Evolutionary conservation across 345 rosid genomes (phyloP).

Genomic region (Bruguiera parviflora): DNA sequence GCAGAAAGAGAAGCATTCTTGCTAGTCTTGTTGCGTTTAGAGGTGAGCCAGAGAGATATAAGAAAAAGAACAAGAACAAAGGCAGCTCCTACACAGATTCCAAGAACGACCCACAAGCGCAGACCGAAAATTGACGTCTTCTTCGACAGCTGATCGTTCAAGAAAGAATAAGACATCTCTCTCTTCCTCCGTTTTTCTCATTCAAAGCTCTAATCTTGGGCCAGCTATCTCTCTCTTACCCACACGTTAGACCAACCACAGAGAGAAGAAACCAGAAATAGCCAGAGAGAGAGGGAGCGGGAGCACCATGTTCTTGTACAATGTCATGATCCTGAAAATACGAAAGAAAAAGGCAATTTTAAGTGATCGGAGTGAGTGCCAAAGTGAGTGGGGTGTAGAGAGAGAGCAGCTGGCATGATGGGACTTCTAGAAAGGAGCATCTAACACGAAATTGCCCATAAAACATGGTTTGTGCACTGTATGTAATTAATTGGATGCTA

Average conservation of each 20-base stretch:
- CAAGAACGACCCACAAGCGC: slow-evolving; percentile 78
- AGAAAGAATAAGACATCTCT: slow-evolving; percentile 62
- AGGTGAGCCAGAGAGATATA: slow-evolving; percentile 81
- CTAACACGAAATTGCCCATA: neutral
- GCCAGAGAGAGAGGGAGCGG: neutral
- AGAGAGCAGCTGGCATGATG: slow-evolving; percentile 21
- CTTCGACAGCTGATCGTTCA: slow-evolving; percentile 64
- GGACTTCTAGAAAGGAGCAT: slow-evolving; percentile 7
- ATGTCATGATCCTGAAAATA: neutral
- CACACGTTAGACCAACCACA: neutral
- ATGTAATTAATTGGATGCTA: neutral
- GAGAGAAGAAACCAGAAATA: neutral
- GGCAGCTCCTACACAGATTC: slow-evolving; percentile 79
- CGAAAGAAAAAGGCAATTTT: neutral
- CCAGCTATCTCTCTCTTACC: neutral
- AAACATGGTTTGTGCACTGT: neutral
- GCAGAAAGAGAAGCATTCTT: slow-evolving; percentile 15
- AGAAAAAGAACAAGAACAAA: slow-evolving; percentile 76
- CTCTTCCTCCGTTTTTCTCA: neutral
- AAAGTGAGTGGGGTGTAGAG: neutral
- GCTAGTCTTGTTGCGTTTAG: slow-evolving; percentile 44
- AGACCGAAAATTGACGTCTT: slow-evolving; percentile 52
- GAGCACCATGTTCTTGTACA: neutral
- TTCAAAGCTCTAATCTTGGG: neutral
- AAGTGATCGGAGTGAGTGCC: slow-evolving; percentile 2